These are phyloP conservation scores for Zygoascus ofunaensis DNA, from an alignment of 805 yeast genomes.

Conservation along the genomic window DNA sequence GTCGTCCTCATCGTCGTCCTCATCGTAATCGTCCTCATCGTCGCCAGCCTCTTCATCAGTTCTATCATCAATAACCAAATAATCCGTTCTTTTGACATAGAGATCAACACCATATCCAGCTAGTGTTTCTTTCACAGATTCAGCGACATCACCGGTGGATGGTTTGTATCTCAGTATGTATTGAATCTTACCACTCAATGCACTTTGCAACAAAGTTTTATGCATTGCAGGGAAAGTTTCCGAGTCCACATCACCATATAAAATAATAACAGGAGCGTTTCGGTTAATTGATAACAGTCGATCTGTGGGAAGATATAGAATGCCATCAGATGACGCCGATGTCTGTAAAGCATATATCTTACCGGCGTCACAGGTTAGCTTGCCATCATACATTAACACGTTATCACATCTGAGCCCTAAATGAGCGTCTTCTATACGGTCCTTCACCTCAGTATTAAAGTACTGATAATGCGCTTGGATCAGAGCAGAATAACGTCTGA, in stretches of 20 bases:
- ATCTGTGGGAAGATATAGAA: constrained; percentile 41
- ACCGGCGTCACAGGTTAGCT: constrained; percentile 53
- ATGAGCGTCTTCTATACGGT: constrained; percentile 29
- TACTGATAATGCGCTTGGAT: constrained; percentile 54
- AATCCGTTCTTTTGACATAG: constrained; percentile 57
- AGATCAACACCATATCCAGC: constrained; percentile 61
- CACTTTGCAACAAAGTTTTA: constrained; percentile 47
- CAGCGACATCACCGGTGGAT: constrained; percentile 21
- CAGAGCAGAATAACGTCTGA: constrained; percentile 48
- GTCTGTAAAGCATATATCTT: constrained; percentile 76
- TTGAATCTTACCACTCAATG: constrained; percentile 54
- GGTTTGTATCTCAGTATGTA: constrained; percentile 72
- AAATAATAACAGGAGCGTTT: constrained; percentile 44
- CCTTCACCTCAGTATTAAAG: constrained; percentile 33
- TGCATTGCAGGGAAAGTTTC: constrained; percentile 48
- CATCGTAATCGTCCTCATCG: constrained; percentile 9
- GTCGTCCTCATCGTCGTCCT: constrained; percentile 8
- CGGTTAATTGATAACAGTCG: constrained; percentile 47
- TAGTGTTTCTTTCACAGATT: constrained; percentile 17
- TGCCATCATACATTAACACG: constrained; percentile 46
- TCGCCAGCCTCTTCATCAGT: constrained; percentile 5
- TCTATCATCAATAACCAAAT: constrained; percentile 56
- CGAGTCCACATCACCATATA: constrained; percentile 60
- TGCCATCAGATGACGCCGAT: constrained; percentile 26
- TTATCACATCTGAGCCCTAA: constrained; percentile 23